phyloP scores from a whole-genome alignment of 2,329 filamentous ascomycete genomes.

The Calonectria pteridis region DNA sequence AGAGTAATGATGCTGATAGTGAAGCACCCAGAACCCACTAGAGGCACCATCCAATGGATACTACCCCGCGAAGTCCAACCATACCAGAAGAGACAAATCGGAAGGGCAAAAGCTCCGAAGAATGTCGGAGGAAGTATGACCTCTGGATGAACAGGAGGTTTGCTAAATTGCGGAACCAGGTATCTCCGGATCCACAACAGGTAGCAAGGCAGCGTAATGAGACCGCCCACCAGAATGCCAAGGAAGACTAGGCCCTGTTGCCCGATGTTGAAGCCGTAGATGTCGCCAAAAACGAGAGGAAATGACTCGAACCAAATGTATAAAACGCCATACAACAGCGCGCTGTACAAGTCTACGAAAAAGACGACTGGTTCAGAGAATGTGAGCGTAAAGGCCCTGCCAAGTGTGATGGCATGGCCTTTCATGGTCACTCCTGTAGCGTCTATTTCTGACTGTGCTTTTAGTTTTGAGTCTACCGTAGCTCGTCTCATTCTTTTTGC shows the following conservation, averaged over 20 bases:
- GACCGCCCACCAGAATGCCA: constrained; percentile 23
- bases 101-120: constrained; percentile 73
- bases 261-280: constrained; percentile 62
- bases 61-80: constrained; percentile 18
- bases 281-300: constrained; percentile 35
- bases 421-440: constrained; percentile 28
- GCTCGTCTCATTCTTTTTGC: constrained; percentile 30
- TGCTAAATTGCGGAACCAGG: constrained; percentile 16
- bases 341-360: constrained; percentile 56
- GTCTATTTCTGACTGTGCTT: constrained; percentile 23
- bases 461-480: constrained; percentile 26
- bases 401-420: constrained; percentile 46
- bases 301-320: constrained; percentile 53
- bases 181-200: constrained; percentile 24
- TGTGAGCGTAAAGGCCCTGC: constrained; percentile 53
- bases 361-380: constrained; percentile 57
- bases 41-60: constrained; percentile 23
- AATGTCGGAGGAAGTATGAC: constrained; percentile 60
- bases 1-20: background rate
- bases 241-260: constrained; percentile 61
- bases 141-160: constrained; percentile 7
- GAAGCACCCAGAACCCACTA: constrained; percentile 13
- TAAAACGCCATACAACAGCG: constrained; percentile 55
- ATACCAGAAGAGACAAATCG: constrained; percentile 30
- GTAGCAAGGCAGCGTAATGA: constrained; percentile 19